Conservation (phyloP, 768 basidiomycete species). For the Paxillus ammoniavirescens region DNA sequence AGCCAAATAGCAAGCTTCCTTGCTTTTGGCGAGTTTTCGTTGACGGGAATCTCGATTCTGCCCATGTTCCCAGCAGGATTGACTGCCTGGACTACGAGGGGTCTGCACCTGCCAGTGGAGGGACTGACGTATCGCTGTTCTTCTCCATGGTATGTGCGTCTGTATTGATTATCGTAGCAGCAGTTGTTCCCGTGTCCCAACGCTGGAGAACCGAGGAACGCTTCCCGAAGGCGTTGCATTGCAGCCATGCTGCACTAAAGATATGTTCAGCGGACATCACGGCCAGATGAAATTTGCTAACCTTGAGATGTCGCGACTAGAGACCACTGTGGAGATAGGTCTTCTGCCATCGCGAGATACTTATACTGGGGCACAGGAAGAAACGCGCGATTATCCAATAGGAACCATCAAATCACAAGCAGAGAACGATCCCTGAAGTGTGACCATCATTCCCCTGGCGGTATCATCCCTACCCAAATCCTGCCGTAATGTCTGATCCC, state of each 20-base stretch:
- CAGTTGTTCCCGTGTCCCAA: not conserved
- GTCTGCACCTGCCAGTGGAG: constrained; percentile 21
- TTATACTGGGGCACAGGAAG: too few relatives aligned
- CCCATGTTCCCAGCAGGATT: not conserved
- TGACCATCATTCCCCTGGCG: too few relatives aligned
- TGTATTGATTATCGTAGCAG: constrained; percentile 21
- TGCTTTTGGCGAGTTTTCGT: not conserved
- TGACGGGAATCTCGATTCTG: not conserved
- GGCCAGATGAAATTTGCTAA: too few relatives aligned
- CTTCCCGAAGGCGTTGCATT: not conserved
- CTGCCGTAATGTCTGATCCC: too few relatives aligned
- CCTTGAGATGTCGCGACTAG: too few relatives aligned
- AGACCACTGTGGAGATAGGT: too few relatives aligned
- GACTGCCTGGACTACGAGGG: constrained; percentile 23
- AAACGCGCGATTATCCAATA: too few relatives aligned
- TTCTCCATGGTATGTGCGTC: constrained; percentile 8
- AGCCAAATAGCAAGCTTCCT: constrained; percentile 21
- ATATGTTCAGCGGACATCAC: too few relatives aligned
- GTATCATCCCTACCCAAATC: too few relatives aligned
- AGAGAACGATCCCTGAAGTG: too few relatives aligned
- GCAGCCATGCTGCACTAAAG: not conserved
- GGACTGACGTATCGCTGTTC: constrained; percentile 24
- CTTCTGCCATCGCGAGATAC: too few relatives aligned
- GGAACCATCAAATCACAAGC: too few relatives aligned
- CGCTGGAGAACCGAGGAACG: not conserved